phyloP scores from a whole-genome alignment of 2,329 filamentous ascomycete genomes.

The Fusarium caatingaense region DNA sequence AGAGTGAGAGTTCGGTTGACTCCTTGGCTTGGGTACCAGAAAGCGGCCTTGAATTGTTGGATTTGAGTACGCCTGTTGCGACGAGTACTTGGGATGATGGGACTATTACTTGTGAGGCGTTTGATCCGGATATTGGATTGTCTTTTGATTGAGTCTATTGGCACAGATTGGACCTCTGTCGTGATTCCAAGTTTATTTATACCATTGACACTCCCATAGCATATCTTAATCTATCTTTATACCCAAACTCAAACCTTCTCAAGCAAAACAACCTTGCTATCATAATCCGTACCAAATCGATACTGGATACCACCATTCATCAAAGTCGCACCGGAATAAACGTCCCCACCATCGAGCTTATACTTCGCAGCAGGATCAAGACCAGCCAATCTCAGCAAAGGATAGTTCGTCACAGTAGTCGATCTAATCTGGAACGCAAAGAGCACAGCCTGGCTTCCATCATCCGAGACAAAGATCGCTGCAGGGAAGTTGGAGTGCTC shows the following conservation, averaged over 20 bases:
- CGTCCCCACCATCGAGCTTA: conserved; percentile 61
- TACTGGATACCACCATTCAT: conserved; percentile 72
- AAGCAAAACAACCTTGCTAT: conserved; percentile 67
- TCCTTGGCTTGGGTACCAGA: conserved; percentile 7
- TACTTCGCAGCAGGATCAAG: conserved; percentile 67
- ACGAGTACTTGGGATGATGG: conserved; percentile 19
- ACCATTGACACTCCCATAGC: neutral
- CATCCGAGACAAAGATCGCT: conserved; percentile 67
- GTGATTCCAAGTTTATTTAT: rapidly evolving
- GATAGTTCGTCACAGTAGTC: conserved; percentile 62
- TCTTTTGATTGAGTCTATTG: neutral
- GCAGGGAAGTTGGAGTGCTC: conserved; percentile 72
- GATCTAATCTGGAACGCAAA: conserved; percentile 71
- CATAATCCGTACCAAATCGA: conserved; percentile 63
- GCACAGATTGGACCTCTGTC: neutral
- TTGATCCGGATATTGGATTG: conserved; percentile 1
- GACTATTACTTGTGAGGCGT: neutral
- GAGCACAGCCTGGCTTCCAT: conserved; percentile 62
- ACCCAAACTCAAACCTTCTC: conserved; percentile 51
- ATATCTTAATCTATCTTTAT: neutral
- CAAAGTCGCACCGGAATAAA: conserved; percentile 67
- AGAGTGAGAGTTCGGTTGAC: conserved; percentile 4
- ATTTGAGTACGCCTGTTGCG: conserved; percentile 22
- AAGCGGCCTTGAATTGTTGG: conserved; percentile 19
- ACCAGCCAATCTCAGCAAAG: conserved; percentile 66